Conservation (phyloP, 768 basidiomycete genomes). For the Termitomyces sp. region DNA sequence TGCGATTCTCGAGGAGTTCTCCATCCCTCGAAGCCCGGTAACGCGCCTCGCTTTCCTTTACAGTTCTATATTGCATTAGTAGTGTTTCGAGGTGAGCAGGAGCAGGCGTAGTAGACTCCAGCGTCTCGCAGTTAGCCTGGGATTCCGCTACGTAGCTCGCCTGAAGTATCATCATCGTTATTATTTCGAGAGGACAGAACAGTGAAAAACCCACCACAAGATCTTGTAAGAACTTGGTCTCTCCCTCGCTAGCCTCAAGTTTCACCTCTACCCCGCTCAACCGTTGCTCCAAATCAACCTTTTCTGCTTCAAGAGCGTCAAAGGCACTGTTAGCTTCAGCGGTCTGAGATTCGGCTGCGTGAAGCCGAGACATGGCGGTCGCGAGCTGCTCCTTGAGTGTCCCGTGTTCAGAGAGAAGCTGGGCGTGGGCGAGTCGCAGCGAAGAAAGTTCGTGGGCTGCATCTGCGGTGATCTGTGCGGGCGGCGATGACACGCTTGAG, state of each 20-base stretch:
- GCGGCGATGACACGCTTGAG: background rate
- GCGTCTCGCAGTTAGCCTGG: background rate
- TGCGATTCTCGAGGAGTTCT: background rate
- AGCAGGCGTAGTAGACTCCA: background rate
- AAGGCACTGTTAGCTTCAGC: constrained; percentile 16
- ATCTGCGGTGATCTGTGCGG: constrained; percentile 11
- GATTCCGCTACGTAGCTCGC: constrained; percentile 9
- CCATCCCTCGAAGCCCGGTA: background rate
- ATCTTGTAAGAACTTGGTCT: constrained; percentile 6
- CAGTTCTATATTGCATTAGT: background rate
- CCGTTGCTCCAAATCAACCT: constrained; percentile 1
- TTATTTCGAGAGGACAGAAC: background rate
- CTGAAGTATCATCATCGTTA: background rate
- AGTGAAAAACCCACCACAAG: constrained; percentile 3
- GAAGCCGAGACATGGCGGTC: constrained; percentile 29
- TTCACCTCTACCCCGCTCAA: background rate
- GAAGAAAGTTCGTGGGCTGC: constrained; percentile 46
- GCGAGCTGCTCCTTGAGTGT: constrained; percentile 44
- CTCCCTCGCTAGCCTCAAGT: background rate
- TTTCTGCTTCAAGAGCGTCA: constrained; percentile 8
- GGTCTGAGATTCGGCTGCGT: constrained; percentile 28
- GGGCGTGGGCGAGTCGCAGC: constrained; percentile 57
- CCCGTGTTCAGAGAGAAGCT: constrained; percentile 64
- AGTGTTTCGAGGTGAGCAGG: constrained; percentile 3
- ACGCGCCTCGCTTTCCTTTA: background rate